Evolutionary conservation across 345 rosid genomes (phyloP), one percentile per base, ranked within the genome.

Genomic region (Jatropha curcas): DNA sequence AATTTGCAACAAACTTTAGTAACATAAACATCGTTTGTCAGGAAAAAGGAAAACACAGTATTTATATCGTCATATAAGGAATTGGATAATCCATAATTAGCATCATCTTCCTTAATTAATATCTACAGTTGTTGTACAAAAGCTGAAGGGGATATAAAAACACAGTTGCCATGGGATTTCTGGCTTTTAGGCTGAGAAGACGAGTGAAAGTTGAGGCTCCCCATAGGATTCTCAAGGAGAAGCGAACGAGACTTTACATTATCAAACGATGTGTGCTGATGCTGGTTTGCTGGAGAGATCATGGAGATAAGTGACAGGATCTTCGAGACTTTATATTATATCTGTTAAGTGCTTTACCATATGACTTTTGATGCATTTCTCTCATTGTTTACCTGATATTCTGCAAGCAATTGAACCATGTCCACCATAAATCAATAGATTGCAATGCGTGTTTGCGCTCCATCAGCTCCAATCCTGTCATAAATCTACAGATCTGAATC

Each of bases 241-340:
- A 80, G 75, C 75, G 57, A 63, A 74, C 76, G 31, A 84, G 81
- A 75, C 65, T 84, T 51, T 82, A 77, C 71, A 80, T 80, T 48
- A 73, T 80, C 68, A 75, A 65, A 66, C 81, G 73, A 4, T 79
- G 84, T 59, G 82, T 80, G 63, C 4, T 76, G 76, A 78, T 76
- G 84, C 73, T 82, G 73, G 37, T 79, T 74, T 82, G 77, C 77
- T 78, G 88, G 88, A 74, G 73, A 72, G 80, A 78, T 43, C 59
- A 43, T 2, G 25, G 66, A 65, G 74, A 71, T 33, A 31, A 60
- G 67, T 60, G 73, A 70, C 7, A 0, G 45, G 11, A 41, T 10
- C 1, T 10, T 9, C 4, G 8, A 41, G 10, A 39, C 10, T 2
- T 6, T 39, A 39, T 1, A 39, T 39, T 39, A 6, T 41, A 48